Evolutionary conservation across 2,329 filamentous ascomycete genomes (phyloP).

Genomic region (Talaromyces pinophilus): DNA sequence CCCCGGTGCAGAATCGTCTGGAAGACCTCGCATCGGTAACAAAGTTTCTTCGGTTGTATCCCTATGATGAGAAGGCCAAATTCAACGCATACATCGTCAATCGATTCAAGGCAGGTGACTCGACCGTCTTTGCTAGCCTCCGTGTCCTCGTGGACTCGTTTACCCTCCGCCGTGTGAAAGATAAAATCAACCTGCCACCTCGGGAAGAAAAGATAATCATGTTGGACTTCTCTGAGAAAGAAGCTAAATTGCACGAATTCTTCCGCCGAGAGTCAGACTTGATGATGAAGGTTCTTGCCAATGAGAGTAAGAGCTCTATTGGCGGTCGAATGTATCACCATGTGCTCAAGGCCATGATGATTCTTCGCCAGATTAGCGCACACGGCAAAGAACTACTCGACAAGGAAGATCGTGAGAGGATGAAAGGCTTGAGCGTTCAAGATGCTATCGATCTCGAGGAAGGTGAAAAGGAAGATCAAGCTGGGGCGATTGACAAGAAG

Average conservation of each 20-base stretch:
- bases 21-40: slow-evolving; percentile 87
- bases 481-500: slow-evolving; percentile 64
- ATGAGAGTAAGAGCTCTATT: slow-evolving; percentile 65
- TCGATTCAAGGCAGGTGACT: slow-evolving; percentile 84
- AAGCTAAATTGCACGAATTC: slow-evolving; percentile 76
- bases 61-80: slow-evolving; percentile 75
- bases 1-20: slow-evolving; percentile 89
- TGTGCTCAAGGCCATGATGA: slow-evolving; percentile 86
- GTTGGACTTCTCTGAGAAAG: slow-evolving; percentile 73
- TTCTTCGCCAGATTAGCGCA: slow-evolving; percentile 85
- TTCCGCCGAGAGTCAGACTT: slow-evolving; percentile 80
- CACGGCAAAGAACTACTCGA: slow-evolving; percentile 90
- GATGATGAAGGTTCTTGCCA: slow-evolving; percentile 73
- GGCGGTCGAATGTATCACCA: slow-evolving; percentile 90
- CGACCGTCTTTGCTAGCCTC: slow-evolving; percentile 75
- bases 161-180: slow-evolving; percentile 85
- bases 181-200: slow-evolving; percentile 79
- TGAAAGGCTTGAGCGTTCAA: slow-evolving; percentile 78
- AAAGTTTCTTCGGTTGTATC: slow-evolving; percentile 78
- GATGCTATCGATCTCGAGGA: slow-evolving; percentile 89
- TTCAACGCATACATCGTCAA: slow-evolving; percentile 79
- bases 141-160: slow-evolving; percentile 92
- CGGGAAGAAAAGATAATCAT: slow-evolving; percentile 71
- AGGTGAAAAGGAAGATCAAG: slow-evolving; percentile 63
- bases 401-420: slow-evolving; percentile 75